Percentiles rank a stretch among this genome's conserved stretches.
Conservation (phyloP, 257 asterid species). For the Solanum paucissectum region DNA sequence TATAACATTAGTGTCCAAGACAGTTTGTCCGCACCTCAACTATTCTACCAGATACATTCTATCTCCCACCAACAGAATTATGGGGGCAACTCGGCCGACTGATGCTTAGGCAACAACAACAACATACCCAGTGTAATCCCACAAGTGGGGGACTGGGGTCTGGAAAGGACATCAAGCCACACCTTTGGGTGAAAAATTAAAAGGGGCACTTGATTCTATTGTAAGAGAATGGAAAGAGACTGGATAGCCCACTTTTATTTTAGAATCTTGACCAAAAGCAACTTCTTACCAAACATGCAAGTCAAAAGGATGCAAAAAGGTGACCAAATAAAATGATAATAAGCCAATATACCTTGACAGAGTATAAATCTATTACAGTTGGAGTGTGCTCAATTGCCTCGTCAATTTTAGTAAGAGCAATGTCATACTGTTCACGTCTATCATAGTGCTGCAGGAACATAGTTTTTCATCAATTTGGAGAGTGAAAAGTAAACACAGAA, state of each 20-base stretch:
- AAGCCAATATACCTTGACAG: conserved; percentile 60
- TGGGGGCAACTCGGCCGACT: neutral
- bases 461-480: conserved; percentile 12
- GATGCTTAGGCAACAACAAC: neutral
- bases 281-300: neutral
- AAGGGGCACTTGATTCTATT: neutral
- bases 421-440: conserved; percentile 55
- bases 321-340: neutral
- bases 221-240: neutral
- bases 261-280: neutral
- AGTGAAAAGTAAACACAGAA: neutral
- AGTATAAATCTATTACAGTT: conserved; percentile 91
- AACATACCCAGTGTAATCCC: neutral
- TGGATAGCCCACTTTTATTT: neutral
- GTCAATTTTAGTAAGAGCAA: conserved; percentile 66
- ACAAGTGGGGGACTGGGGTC: neutral
- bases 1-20: neutral
- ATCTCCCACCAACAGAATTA: neutral
- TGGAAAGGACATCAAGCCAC: neutral
- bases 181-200: neutral
- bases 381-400: conserved; percentile 97
- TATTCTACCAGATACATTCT: neutral
- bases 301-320: neutral
- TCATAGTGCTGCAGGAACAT: conserved; percentile 80
- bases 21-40: neutral